Evolutionary conservation across 1,284 basidiomycete species (phyloP), one percentile per base, ranked within the genome.

Genomic region (Cryptococcus sp.): DNA sequence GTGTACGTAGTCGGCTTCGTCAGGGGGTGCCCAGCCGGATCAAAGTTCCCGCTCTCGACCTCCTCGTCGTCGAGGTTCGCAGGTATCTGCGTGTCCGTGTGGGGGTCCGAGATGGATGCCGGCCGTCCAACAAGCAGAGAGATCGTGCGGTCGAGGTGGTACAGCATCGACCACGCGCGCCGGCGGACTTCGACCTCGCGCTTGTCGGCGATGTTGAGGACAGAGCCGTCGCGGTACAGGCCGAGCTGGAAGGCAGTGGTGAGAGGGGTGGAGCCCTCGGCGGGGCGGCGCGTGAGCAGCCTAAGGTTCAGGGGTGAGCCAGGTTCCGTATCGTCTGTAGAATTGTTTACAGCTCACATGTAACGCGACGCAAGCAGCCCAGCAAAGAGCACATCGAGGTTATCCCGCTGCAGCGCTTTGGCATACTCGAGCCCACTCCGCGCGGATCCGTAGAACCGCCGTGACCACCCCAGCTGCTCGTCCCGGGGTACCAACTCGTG

Each of bases 61-160:
- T 78, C 78, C n/a, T 77, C 75, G 60, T 79, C 78, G 56, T 77
- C 73, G 20, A 78, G 64, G 60, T 79, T 79, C 2, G 77, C 75
- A 3, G 77, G 77, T 33, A 73, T 70, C 3, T 70, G 67, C 5
- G 77, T 78, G 60, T 79, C 78, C 4, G 75, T 78, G 54, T 78
- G 77, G 16, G 76, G 72, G 55, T 78, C 77, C 1, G 75, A 77
- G 43, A 79, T 78, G 18, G 72, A 72, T 1, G 76, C 74, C 0
- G 78, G 78, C 15, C 78, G 65, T 11, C 78, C 78, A 37, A 79
- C 75, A 6, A 79, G 70, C 0, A 79, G 64, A 6, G 78, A 76
- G 21, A 76, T 76, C 1, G 77, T 79, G 44, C 77, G 62, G 53
- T 78, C 77, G 21, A 77, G 67, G 49, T 78, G 77, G 55, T 78